phyloP scores from a whole-genome alignment of 495 filamentous ascomycete species.

The Apodospora peruviana region DNA sequence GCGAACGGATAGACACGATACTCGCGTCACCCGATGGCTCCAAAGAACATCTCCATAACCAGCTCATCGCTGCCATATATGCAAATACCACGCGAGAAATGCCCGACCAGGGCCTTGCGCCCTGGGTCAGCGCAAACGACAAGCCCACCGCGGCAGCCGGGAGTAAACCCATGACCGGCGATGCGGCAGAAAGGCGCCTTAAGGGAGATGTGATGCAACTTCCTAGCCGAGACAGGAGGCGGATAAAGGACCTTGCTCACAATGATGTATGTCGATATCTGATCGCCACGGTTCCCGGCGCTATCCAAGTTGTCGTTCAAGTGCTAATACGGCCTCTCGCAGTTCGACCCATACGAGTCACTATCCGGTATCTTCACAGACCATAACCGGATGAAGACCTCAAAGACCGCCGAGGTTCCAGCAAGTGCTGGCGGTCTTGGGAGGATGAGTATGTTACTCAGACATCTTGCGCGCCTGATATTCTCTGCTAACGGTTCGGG shows the following conservation, averaged over 20 bases:
- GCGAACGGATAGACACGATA: conserved; percentile 63
- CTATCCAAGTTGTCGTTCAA: not conserved
- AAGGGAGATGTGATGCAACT: conserved; percentile 95
- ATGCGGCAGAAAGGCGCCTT: conserved; percentile 83
- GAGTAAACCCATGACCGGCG: conserved; percentile 74
- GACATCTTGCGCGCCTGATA: not conserved
- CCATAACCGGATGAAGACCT: conserved; percentile 63
- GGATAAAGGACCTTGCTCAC: conserved; percentile 69
- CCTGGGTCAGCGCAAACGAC: conserved; percentile 93
- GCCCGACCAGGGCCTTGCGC: conserved; percentile 86
- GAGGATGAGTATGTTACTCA: conserved; percentile 71
- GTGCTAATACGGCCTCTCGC: conserved; percentile 12
- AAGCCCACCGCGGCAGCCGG: conserved; percentile 73
- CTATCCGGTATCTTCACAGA: conserved; percentile 61
- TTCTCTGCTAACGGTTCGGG: conserved; percentile 1
- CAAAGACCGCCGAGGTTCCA: conserved; percentile 66
- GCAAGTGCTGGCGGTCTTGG: conserved; percentile 77
- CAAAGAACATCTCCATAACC: conserved; percentile 82
- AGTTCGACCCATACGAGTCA: conserved; percentile 64
- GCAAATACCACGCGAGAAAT: conserved; percentile 82
- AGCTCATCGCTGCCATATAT: conserved; percentile 77
- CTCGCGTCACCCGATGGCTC: conserved; percentile 65
- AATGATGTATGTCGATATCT: conserved; percentile 41
- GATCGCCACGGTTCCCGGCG: not conserved
- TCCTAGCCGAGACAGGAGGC: conserved; percentile 73